Base-by-base conservation (phyloP, 768 basidiomycete genomes). In the Xanthoconium purpureum region DNA sequence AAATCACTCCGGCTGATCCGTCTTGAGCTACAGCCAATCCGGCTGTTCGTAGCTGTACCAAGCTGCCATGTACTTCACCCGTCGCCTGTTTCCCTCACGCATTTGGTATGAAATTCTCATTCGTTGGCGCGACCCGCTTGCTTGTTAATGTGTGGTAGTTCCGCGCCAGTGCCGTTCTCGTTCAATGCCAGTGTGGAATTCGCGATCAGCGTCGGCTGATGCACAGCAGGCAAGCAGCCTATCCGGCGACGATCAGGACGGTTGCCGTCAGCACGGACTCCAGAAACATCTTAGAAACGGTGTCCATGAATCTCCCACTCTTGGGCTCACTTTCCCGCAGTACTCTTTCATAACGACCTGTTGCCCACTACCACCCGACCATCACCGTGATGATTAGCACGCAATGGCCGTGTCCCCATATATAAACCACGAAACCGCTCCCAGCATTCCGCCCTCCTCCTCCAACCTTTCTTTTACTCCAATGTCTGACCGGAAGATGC, bases 201-300 rank as follows among this genome's bases (percentile, higher is more conserved):
- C 52, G 63, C 48, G 68, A 70, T 70, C 68, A 62, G 51, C 70
- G 59, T 70, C 68, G 62, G 59, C 50, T 60, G 48, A 52, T 65
- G 65, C 71, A 73, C 71, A 72, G 72, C 68, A 72, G 57, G 52
- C 52, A 72, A 59, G 52, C 52, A 47, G 53, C 47, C 15, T 42
- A 29, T 43, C 62, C 67, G 60, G 63, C 64, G 72, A 73, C 68
- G 65, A 71, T 71, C 71, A 73, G 61, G 6, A 52, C 54, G 59
- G 63, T 72, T 63, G 70, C 68, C 59, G 62, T 56, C 49, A 39
- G 57, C 64, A 55, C 59, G 66, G 63, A 60, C 55, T 61, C 56
- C 51, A 51, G 47, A 55, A 30, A 54, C 57, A 57, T 59, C 63
- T 47, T 70, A 63, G 66, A 58, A 71, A 71, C 72, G 56, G 52